phyloP scores from a whole-genome alignment of 768 basidiomycete genomes.

The Cytidiella melzeri region DNA sequence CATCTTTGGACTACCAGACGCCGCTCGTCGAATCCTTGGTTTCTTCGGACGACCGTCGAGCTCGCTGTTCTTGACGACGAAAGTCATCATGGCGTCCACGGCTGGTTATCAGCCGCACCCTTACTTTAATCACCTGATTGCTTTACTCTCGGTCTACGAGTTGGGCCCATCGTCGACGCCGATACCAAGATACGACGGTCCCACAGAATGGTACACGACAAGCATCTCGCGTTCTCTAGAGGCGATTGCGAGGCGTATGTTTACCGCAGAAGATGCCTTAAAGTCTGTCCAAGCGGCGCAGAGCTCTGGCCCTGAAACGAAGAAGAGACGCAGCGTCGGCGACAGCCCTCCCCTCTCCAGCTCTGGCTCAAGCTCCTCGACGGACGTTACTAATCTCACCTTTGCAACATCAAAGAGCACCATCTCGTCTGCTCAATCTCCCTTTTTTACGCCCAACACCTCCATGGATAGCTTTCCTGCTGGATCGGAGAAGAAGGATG shows the following conservation, averaged over 20 bases:
- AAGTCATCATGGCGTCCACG: constrained; percentile 23
- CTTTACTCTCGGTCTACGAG: constrained; percentile 54
- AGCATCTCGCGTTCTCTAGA: constrained; percentile 47
- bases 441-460: constrained; percentile 22
- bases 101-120: constrained; percentile 25
- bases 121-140: constrained; percentile 50
- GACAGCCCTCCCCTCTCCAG: constrained; percentile 22
- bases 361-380: constrained; percentile 12
- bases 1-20: background rate
- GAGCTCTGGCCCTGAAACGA: constrained; percentile 34
- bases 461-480: constrained; percentile 21
- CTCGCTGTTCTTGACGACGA: constrained; percentile 22
- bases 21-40: background rate
- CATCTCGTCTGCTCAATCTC: constrained; percentile 9
- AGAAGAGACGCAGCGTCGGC: constrained; percentile 37
- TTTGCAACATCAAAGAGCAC: constrained; percentile 11
- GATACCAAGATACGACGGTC: constrained; percentile 49
- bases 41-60: background rate
- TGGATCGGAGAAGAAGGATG: constrained; percentile 17
- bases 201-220: constrained; percentile 52
- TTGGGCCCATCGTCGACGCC: constrained; percentile 44
- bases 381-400: constrained; percentile 13
- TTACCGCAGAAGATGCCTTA: constrained; percentile 45
- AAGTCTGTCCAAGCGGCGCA: constrained; percentile 36
- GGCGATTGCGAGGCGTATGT: constrained; percentile 47